A percentile compares a stretch with the other conserved stretches of the same genome.
Evolutionary conservation across 805 yeast species (phyloP).

Genomic region (Yarrowia alimentaria): DNA sequence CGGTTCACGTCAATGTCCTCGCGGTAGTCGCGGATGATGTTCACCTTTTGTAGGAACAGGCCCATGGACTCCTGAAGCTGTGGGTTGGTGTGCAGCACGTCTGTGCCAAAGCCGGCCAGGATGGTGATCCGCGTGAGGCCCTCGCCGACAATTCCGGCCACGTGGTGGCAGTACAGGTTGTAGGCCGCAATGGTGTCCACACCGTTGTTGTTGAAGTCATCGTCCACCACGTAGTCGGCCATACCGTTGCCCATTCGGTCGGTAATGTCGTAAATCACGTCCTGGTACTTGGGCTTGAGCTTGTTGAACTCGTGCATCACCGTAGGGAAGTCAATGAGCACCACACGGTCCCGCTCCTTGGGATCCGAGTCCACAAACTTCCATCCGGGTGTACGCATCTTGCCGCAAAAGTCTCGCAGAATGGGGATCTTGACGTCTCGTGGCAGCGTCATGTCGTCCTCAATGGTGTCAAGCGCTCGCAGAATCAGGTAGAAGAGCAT

Average conservation of each 20-base stretch:
- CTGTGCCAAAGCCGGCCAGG: constrained; percentile 66
- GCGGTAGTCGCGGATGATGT: constrained; percentile 90
- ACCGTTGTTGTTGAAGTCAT: constrained; percentile 73
- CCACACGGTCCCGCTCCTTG: constrained; percentile 76
- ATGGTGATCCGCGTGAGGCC: constrained; percentile 84
- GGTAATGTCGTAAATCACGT: constrained; percentile 73
- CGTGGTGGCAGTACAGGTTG: constrained; percentile 91
- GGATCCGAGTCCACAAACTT: constrained; percentile 69
- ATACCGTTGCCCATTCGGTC: constrained; percentile 93
- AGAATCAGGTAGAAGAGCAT: constrained; percentile 82
- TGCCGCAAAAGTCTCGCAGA: constrained; percentile 64
- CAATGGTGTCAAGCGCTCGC: constrained; percentile 92
- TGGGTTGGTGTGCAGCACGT: constrained; percentile 52
- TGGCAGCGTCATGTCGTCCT: constrained; percentile 89
- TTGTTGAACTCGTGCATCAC: constrained; percentile 69
- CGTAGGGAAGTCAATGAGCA: constrained; percentile 72
- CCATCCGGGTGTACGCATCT: constrained; percentile 68
- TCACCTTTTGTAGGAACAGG: constrained; percentile 88
- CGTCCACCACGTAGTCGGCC: constrained; percentile 87
- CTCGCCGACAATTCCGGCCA: constrained; percentile 97
- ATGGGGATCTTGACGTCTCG: constrained; percentile 70
- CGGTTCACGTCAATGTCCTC: constrained; percentile 92
- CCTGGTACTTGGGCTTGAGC: constrained; percentile 73
- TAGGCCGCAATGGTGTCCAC: constrained; percentile 76
- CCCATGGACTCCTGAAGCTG: constrained; percentile 84